Conservation (phyloP, 495 filamentous ascomycete species). For the Delitschia confertaspora region DNA sequence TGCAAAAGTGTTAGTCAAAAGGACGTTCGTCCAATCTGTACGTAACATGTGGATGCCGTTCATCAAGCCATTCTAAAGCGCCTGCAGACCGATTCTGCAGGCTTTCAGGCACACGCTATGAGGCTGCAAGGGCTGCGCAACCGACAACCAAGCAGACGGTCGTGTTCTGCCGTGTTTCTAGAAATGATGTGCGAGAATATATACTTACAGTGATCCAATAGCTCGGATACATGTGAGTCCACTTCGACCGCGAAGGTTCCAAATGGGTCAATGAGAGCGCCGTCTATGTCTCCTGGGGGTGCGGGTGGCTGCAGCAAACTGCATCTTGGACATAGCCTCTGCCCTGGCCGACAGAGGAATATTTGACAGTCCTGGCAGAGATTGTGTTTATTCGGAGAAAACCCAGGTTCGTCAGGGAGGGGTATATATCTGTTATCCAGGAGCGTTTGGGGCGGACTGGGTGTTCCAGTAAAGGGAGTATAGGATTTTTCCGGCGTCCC, state of each 20-base stretch:
- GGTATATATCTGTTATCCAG: conserved; percentile 4
- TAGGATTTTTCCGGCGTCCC: conserved; percentile 16
- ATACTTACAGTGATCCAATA: conserved; percentile 25
- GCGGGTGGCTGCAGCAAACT: conserved; percentile 6
- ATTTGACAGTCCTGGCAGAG: conserved; percentile 23
- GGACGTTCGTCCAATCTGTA: too few species aligned
- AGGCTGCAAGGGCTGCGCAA: conserved; percentile 1
- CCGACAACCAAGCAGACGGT: conserved; percentile 5
- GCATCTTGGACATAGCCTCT: conserved; percentile 20
- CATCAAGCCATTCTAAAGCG: too few species aligned
- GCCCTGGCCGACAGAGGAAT: conserved; percentile 16
- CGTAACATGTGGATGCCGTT: conserved; percentile 1
- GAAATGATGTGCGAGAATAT: background rate
- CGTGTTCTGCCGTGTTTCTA: too few species aligned
- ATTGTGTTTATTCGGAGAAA: conserved; percentile 11
- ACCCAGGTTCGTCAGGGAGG: conserved; percentile 2
- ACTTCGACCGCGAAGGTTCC: conserved; percentile 15
- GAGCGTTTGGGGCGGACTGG: conserved; percentile 14
- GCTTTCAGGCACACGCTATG: too few species aligned
- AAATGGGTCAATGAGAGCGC: conserved; percentile 24
- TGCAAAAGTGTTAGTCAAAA: too few species aligned
- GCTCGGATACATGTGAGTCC: conserved; percentile 13
- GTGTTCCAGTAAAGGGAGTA: conserved; percentile 22
- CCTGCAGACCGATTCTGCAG: too few species aligned
- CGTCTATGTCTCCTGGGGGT: conserved; percentile 4